Conservation (phyloP, 345 rosid genomes). For the Melastoma malabathricum region DNA sequence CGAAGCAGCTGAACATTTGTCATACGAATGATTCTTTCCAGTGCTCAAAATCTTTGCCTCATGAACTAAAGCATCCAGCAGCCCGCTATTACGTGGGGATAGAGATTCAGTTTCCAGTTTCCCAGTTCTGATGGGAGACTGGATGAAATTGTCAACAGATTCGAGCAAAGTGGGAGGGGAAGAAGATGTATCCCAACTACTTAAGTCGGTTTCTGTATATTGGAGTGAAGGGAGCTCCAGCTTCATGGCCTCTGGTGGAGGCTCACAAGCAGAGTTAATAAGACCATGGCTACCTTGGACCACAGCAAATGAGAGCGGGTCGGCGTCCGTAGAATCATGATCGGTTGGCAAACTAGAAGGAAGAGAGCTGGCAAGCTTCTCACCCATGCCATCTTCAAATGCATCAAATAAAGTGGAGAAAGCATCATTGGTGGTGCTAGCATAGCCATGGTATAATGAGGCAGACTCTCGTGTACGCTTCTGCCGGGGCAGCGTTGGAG, state of each 20-base stretch:
- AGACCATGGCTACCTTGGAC: constrained; percentile 68
- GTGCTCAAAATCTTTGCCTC: constrained; percentile 60
- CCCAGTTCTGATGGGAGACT: constrained; percentile 58
- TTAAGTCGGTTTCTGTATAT: constrained; percentile 67
- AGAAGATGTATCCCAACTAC: constrained; percentile 58
- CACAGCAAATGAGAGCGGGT: constrained; percentile 34
- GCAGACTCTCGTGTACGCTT: constrained; percentile 55
- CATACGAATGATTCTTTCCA: constrained; percentile 52
- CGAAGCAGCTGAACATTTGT: constrained; percentile 43
- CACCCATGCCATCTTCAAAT: constrained; percentile 27
- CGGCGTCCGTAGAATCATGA: constrained; percentile 34
- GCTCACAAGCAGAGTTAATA: constrained; percentile 80
- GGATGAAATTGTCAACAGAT: constrained; percentile 62
- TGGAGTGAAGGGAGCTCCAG: constrained; percentile 99
- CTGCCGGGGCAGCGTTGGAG: constrained; percentile 33
- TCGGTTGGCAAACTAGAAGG: constrained; percentile 35
- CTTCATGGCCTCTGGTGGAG: constrained; percentile 71
- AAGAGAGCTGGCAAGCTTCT: constrained; percentile 31
- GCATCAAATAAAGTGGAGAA: constrained; percentile 36
- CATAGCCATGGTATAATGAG: constrained; percentile 26
- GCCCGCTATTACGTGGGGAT: constrained; percentile 71
- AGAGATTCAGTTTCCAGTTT: constrained; percentile 34
- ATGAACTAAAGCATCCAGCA: constrained; percentile 79
- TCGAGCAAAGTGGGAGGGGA: constrained; percentile 57
- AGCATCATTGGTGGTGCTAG: constrained; percentile 32